Percentiles rank a stretch among this genome's conserved stretches.
Evolutionary conservation across 2,329 filamentous ascomycete species (phyloP).

Genomic region (Dendryphion nanum): DNA sequence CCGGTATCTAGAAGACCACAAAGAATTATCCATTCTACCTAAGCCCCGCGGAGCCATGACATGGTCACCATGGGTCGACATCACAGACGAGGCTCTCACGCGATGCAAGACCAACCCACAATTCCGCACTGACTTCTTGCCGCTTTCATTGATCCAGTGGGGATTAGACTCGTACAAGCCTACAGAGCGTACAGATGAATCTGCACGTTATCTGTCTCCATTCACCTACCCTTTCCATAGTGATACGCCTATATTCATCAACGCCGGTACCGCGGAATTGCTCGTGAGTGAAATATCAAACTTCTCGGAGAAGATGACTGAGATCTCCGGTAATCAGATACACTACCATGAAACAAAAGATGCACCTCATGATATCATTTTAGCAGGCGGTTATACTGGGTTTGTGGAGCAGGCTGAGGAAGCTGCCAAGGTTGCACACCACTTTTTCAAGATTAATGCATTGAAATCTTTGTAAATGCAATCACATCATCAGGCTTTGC

Average conservation of each 20-base stretch:
- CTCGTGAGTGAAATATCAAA: constrained; percentile 33
- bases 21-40: constrained; percentile 9
- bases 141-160: constrained; percentile 35
- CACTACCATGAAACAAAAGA: constrained; percentile 35
- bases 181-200: too few species aligned
- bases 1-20: constrained; percentile 41
- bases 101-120: neutral
- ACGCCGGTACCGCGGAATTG: constrained; percentile 36
- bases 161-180: constrained; percentile 30
- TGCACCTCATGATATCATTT: constrained; percentile 45
- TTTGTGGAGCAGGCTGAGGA: neutral
- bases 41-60: constrained; percentile 32
- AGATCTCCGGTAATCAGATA: constrained; percentile 27
- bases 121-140: constrained; percentile 39
- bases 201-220: too few species aligned
- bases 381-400: constrained; percentile 24
- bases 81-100: neutral
- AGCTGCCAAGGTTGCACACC: too few species aligned
- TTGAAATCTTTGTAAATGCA: too few species aligned
- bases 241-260: constrained; percentile 33
- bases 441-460: too few species aligned
- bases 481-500: too few species aligned
- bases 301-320: constrained; percentile 31
- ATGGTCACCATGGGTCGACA: constrained; percentile 38
- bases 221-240: constrained; percentile 35